A percentile compares a stretch with the other conserved stretches of the same genome.
These are phyloP conservation scores for Holtermanniella nyarrowii DNA, from an alignment of 768 basidiomycete species.

Conservation along the genomic window DNA sequence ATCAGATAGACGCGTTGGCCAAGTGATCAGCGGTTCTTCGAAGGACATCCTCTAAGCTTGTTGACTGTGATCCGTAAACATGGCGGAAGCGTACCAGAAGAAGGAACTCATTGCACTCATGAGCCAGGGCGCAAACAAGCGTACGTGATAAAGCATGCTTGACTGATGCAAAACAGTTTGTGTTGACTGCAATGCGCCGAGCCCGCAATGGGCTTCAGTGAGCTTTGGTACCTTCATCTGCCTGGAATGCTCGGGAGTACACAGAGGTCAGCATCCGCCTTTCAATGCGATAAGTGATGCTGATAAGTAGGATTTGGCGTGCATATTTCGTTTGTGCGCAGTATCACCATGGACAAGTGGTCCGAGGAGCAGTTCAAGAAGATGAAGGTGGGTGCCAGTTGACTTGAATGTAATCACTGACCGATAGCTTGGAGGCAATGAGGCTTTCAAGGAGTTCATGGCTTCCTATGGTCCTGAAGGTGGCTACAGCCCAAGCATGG, in stretches of 20 bases:
- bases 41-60: neutral
- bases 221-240: constrained; percentile 68
- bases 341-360: constrained; percentile 96
- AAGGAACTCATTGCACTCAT: constrained; percentile 65
- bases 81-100: constrained; percentile 59
- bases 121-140: constrained; percentile 64
- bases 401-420: constrained; percentile 4
- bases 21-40: neutral
- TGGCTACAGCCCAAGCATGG: constrained; percentile 24
- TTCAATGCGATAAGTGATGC: neutral
- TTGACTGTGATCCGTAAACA: constrained; percentile 3
- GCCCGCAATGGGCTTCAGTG: constrained; percentile 75
- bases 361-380: constrained; percentile 61
- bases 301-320: constrained; percentile 71
- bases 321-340: constrained; percentile 78
- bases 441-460: constrained; percentile 68
- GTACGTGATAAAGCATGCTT: constrained; percentile 19
- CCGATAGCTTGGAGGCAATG: constrained; percentile 74
- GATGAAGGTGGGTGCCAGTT: constrained; percentile 61
- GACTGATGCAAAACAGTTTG: constrained; percentile 45
- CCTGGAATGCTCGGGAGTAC: constrained; percentile 52
- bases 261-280: constrained; percentile 23
- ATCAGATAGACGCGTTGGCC: too few species aligned
- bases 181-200: constrained; percentile 74
- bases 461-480: constrained; percentile 30